Evolutionary conservation across 1,284 basidiomycete species (phyloP).

Genomic region (Ganoderma resinaceum): DNA sequence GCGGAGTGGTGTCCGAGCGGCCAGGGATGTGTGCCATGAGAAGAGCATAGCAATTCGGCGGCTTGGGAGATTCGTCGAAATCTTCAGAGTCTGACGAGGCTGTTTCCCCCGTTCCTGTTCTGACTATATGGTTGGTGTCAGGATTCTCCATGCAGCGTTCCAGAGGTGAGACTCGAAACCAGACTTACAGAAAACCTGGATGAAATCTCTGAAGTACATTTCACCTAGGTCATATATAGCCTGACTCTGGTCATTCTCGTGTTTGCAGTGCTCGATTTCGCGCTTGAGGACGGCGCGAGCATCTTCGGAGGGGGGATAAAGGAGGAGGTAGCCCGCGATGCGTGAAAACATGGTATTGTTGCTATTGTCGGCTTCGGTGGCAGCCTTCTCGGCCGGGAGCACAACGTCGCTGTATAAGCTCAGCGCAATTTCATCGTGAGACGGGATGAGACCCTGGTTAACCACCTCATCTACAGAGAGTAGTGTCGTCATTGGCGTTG

Average conservation of each 20-base stretch:
- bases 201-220: not conserved
- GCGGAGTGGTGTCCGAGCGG: not conserved
- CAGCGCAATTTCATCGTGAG: not conserved
- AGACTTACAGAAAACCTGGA: not conserved
- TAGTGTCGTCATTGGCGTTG: not conserved
- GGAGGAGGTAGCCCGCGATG: not conserved
- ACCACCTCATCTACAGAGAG: not conserved
- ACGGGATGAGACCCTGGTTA: not conserved
- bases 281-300: not conserved
- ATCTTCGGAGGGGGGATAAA: not conserved
- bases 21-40: not conserved
- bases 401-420: not conserved
- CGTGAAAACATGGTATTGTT: not conserved
- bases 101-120: not conserved
- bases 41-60: not conserved
- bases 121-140: not conserved
- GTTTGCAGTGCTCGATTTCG: not conserved
- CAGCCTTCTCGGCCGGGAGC: constrained; percentile 1
- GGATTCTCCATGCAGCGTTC: not conserved
- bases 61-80: not conserved
- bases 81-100: not conserved
- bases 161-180: not conserved
- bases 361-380: not conserved
- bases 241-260: not conserved
- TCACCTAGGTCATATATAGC: not conserved